Evolutionary conservation across 2,329 filamentous ascomycete species (phyloP).

Genomic region (Diplodia sapinea): DNA sequence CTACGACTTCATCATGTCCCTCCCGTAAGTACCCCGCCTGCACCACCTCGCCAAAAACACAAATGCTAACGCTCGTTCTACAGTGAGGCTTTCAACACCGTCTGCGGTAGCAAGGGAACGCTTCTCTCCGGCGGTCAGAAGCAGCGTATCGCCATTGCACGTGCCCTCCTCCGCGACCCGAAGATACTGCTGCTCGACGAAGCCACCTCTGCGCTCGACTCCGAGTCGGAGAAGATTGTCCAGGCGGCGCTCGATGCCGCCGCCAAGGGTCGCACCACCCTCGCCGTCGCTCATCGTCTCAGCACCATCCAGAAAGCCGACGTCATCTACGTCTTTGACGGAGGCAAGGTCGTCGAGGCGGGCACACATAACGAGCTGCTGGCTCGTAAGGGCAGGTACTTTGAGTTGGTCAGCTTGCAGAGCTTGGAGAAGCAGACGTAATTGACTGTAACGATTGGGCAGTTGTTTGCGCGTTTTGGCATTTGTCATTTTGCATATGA

Average conservation of each 20-base stretch:
- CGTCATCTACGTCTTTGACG: constrained; percentile 89
- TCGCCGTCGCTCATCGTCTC: constrained; percentile 85
- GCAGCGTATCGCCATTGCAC: constrained; percentile 88
- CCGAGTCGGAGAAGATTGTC: constrained; percentile 68
- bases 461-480: not conserved
- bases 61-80: not conserved
- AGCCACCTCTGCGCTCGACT: constrained; percentile 32
- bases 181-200: constrained; percentile 66
- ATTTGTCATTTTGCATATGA: not conserved
- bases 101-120: constrained; percentile 44
- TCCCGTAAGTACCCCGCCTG: constrained; percentile 22
- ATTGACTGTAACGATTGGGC: not conserved
- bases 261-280: constrained; percentile 82
- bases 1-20: constrained; percentile 44
- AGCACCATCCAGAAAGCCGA: constrained; percentile 92
- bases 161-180: constrained; percentile 84
- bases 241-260: constrained; percentile 79
- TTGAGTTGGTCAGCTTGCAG: constrained; percentile 31
- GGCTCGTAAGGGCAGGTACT: constrained; percentile 21
- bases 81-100: constrained; percentile 65
- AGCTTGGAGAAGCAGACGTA: constrained; percentile 30
- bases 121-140: constrained; percentile 86
- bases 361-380: constrained; percentile 66
- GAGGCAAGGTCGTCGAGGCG: constrained; percentile 78
- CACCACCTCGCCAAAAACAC: not conserved